Base-by-base conservation (phyloP, 768 basidiomycete species). In the Leccinum pellstonianum region DNA sequence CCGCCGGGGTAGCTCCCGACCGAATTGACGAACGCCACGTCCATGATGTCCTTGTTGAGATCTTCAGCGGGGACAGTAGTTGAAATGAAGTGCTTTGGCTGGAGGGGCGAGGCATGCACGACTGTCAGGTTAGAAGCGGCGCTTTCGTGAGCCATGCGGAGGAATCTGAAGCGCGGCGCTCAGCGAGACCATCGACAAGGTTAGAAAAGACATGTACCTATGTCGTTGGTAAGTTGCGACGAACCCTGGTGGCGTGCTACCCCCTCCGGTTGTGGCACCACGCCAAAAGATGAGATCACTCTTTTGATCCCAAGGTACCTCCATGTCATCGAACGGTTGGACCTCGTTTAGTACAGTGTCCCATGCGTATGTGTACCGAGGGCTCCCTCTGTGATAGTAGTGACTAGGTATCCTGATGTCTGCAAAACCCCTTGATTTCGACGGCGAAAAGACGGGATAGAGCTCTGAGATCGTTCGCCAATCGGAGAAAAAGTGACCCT, bases 401-500 rank as follows among this genome's bases (percentile, higher is more conserved):
- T 98, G 95, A 61, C 92, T 95, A 0, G 97, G 96, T 62, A 98
- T 94, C 58, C 91, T 81, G 64, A 99, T 91, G 69, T 98, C 97
- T 62, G 86, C 77, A 70, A 89, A 98, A 0, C 97, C 94, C 43
- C 79, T 78, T 0, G 89, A 87, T 68, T 90, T 93, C 0, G 94
- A 91, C 2, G 96, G 95, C 2, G 93, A 95, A 75, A 99, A 91
- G 29, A 99, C 84, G 7, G 97, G 97, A 73, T 92, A 95, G n/a
- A 96, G 79, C 1, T 84, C 84, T 11, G 90, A 84, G 59, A 98
- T 87, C 0, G 89, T 90, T 21, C 95, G 80, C 91, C 93, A 97
- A 74, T 99, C 96, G 17, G 92, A 93, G 83, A 97, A 98, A 75
- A 97, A 98, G 74, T 94, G 95, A 11, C 95, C 95, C 70, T 98